Conservation (phyloP, 1,139 yeast genomes). For the Geotrichum klebahnii region DNA sequence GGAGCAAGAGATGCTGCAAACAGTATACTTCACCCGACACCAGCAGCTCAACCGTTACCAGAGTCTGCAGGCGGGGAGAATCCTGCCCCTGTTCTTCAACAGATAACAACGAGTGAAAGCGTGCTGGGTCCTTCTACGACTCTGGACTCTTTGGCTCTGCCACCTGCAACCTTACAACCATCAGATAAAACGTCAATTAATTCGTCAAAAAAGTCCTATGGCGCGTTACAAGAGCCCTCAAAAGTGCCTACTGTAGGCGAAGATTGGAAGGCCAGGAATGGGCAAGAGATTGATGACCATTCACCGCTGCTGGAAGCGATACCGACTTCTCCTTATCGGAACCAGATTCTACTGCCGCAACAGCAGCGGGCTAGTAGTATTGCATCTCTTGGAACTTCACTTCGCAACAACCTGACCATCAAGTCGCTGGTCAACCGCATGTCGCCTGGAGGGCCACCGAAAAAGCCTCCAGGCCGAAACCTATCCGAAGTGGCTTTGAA, state of each 20-base stretch:
- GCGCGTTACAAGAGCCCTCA: conserved; percentile 1
- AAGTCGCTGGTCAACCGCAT: conserved; percentile 13
- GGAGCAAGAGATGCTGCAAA: conserved; percentile 20
- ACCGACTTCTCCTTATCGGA: conserved; percentile 1
- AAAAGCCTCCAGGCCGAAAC: conserved; percentile 7
- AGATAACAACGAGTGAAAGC: conserved; percentile 9
- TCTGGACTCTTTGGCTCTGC: conserved; percentile 26
- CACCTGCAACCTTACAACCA: conserved; percentile 32
- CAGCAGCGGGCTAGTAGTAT: conserved; percentile 11
- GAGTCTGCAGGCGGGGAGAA: too few relatives aligned
- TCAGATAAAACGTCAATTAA: conserved; percentile 10
- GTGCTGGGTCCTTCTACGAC: conserved; percentile 14
- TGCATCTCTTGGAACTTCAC: conserved; percentile 8
- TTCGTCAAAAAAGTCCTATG: conserved; percentile 11
- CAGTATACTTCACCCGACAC: conserved; percentile 14
- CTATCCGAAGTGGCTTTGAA: conserved; percentile 12
- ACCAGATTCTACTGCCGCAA: neutral
- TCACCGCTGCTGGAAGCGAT: conserved; percentile 32
- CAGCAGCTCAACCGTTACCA: conserved; percentile 14
- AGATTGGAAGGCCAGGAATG: conserved; percentile 11
- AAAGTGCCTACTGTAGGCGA: neutral
- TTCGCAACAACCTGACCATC: conserved; percentile 3
- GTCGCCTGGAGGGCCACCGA: conserved; percentile 4
- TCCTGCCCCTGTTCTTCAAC: conserved; percentile 19
- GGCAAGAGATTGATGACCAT: conserved; percentile 29